Conservation (phyloP, 805 yeast genomes). For the Wickerhamiella brachini region DNA sequence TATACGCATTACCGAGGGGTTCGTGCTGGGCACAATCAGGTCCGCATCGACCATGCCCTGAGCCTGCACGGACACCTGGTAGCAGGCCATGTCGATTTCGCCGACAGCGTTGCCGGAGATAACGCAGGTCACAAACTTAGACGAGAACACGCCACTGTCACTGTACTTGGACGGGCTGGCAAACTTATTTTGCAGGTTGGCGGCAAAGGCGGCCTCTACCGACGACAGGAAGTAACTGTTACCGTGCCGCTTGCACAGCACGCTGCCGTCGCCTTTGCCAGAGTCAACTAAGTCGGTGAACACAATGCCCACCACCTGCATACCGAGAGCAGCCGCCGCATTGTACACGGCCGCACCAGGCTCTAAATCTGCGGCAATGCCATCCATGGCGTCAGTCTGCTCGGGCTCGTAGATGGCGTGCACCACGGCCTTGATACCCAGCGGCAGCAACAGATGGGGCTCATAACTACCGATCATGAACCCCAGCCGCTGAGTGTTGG, state of each 20-base stretch:
- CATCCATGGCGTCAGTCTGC: constrained; percentile 77
- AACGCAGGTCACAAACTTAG: constrained; percentile 88
- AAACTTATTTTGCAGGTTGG: constrained; percentile 52
- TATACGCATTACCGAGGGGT: constrained; percentile 75
- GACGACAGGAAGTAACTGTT: constrained; percentile 82
- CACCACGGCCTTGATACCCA: constrained; percentile 88
- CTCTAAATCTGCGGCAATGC: constrained; percentile 47
- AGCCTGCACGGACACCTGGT: constrained; percentile 78
- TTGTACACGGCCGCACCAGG: constrained; percentile 30
- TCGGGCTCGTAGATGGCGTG: constrained; percentile 91
- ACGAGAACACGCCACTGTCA: constrained; percentile 53
- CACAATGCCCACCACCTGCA: constrained; percentile 63
- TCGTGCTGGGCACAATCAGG: constrained; percentile 73
- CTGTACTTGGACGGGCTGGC: constrained; percentile 55
- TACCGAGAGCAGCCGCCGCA: constrained; percentile 39
- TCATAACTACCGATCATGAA: constrained; percentile 72
- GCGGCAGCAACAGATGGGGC: constrained; percentile 66
- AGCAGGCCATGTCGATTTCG: constrained; percentile 80
- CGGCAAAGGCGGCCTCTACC: constrained; percentile 75
- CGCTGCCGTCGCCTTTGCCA: constrained; percentile 77
- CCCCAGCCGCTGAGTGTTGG: constrained; percentile 82
- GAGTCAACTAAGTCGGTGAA: constrained; percentile 85
- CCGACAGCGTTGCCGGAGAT: constrained; percentile 78
- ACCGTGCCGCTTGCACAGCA: constrained; percentile 82
- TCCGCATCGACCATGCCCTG: constrained; percentile 83